Evolutionary conservation across 2,329 filamentous ascomycete genomes (phyloP).

Genomic region (Trichoderma simmonsii): DNA sequence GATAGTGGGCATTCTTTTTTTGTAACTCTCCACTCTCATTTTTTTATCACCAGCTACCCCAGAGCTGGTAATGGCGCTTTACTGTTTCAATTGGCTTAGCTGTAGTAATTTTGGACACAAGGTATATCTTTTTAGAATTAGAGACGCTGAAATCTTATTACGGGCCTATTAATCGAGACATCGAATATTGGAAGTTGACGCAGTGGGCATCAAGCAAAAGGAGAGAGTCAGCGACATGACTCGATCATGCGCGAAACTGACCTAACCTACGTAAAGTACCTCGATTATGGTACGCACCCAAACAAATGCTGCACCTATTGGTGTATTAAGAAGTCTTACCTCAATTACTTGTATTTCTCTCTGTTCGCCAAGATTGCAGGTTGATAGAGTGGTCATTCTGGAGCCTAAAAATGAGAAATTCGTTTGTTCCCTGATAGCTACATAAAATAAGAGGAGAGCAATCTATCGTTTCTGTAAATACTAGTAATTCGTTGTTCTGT

Average conservation of each 20-base stretch:
- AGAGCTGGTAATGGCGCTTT: background rate
- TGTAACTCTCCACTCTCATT: background rate
- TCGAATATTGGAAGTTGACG: background rate
- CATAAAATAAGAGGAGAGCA: background rate
- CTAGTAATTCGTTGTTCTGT: background rate
- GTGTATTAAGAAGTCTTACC: background rate
- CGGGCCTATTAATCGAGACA: background rate
- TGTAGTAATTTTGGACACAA: background rate
- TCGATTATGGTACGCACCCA: background rate
- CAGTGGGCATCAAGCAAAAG: background rate
- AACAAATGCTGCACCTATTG: background rate
- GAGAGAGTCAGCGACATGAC: background rate
- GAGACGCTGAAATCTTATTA: background rate
- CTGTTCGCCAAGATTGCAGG: background rate
- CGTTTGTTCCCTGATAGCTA: background rate
- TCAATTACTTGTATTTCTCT: background rate
- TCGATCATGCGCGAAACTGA: background rate
- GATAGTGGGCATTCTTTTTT: constrained; percentile 20
- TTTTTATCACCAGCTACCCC: background rate
- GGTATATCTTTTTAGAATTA: background rate
- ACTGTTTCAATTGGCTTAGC: background rate
- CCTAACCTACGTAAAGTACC: background rate
- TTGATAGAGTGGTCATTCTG: background rate
- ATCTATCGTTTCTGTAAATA: background rate
- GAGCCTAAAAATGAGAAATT: background rate